Conservation (phyloP, 495 filamentous ascomycete species). For the Chlorociboria aeruginascens region DNA sequence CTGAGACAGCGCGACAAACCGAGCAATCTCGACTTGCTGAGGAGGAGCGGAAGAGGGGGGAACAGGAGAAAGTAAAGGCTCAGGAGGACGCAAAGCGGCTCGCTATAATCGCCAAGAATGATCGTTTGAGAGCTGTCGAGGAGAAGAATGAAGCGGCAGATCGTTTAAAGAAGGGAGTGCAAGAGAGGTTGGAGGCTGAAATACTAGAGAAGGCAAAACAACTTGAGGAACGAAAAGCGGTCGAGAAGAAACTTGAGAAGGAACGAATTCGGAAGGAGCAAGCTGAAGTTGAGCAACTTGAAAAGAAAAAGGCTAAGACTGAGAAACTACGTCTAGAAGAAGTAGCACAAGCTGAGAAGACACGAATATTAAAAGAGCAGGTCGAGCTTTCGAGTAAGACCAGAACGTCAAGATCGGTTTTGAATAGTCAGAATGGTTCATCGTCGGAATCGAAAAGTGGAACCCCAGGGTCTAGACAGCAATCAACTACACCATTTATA, state of each 20-base stretch:
- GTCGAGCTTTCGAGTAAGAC: not conserved
- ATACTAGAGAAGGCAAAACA: not conserved
- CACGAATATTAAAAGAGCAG: not conserved
- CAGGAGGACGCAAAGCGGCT: slow-evolving; percentile 10
- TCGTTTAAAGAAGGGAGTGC: too few relatives aligned
- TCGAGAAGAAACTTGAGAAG: not conserved
- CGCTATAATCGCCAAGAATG: slow-evolving; percentile 5
- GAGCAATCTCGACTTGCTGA: slow-evolving; percentile 8
- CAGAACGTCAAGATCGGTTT: not conserved
- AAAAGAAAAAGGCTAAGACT: slow-evolving; percentile 2
- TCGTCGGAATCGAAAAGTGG: not conserved
- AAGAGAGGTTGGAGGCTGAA: not conserved
- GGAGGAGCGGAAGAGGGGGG: slow-evolving; percentile 9
- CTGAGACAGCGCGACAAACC: slow-evolving; percentile 5
- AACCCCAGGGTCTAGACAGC: not conserved
- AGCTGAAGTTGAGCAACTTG: not conserved
- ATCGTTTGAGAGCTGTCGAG: slow-evolving; percentile 1
- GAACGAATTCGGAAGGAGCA: not conserved
- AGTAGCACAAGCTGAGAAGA: not conserved
- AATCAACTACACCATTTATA: slow-evolving; percentile 14
- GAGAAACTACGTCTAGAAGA: not conserved
- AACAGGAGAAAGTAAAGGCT: slow-evolving; percentile 8
- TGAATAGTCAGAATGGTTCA: not conserved
- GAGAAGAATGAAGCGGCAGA: slow-evolving; percentile 3
- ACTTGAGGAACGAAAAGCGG: not conserved